These are phyloP conservation scores for Eucalyptus marginata DNA, from an alignment of 345 rosid species.

Conservation along the genomic window DNA sequence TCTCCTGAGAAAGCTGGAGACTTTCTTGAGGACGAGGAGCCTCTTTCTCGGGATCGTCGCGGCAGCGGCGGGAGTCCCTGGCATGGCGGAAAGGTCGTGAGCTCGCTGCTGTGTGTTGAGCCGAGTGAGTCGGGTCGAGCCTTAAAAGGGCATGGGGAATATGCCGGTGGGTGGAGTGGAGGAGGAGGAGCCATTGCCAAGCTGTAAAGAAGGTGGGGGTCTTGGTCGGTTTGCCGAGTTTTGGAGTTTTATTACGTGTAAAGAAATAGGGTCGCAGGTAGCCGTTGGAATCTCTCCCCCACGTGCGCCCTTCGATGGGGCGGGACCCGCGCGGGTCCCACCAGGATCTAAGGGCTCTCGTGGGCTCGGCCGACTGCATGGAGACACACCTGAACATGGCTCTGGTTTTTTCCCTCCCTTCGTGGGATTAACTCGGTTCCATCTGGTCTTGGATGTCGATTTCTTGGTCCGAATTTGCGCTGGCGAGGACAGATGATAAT, in stretches of 20 bases:
- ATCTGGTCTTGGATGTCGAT: not conserved
- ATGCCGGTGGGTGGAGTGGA: not conserved
- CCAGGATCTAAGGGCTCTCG: not conserved
- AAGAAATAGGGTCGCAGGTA: constrained; percentile 1
- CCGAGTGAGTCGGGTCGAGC: not conserved
- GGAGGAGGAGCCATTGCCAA: not conserved
- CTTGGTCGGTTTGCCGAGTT: constrained; percentile 6
- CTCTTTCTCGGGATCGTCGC: not conserved
- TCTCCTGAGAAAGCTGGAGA: constrained; percentile 15
- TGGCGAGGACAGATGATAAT: not conserved
- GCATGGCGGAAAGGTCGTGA: not conserved
- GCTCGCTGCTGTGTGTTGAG: not conserved
- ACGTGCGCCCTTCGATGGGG: not conserved
- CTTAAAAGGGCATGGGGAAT: not conserved
- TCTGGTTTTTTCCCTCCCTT: not conserved
- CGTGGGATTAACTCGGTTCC: not conserved
- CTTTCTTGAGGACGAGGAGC: constrained; percentile 12
- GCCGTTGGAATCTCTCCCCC: constrained; percentile 18
- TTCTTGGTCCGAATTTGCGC: not conserved
- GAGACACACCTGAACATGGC: not conserved
- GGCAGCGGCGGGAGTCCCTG: not conserved
- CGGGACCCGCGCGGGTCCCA: not conserved
- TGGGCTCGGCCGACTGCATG: not conserved
- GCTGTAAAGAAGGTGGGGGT: constrained; percentile 4
- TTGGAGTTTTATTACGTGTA: constrained; percentile 2